Evolutionary conservation across 371 early-diverging fungal species (phyloP).

Genomic region (Synchytrium microbalum): DNA sequence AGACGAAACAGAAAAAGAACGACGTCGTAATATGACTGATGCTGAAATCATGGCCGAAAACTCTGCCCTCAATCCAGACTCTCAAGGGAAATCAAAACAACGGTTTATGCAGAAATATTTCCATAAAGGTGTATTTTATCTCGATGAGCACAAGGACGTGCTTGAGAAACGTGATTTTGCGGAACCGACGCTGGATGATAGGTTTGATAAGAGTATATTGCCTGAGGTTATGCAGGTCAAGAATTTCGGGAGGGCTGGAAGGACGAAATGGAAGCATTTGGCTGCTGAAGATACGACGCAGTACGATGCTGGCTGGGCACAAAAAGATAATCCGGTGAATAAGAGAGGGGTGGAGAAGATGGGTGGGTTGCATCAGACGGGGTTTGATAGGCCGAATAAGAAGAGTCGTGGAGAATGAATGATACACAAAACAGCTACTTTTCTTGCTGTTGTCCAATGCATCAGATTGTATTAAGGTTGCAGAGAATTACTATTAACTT

Average conservation of each 20-base stretch:
- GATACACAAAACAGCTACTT: no score
- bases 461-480: no score
- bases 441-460: no score
- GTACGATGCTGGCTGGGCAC: conserved; percentile 40
- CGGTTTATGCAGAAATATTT: conserved; percentile 74
- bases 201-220: conserved; percentile 49
- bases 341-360: conserved; percentile 24
- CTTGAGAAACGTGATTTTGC: conserved; percentile 61
- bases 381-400: conserved; percentile 29
- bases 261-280: conserved; percentile 84
- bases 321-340: conserved; percentile 31
- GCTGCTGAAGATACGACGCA: conserved; percentile 69
- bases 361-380: conserved; percentile 39
- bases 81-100: conserved; percentile 40
- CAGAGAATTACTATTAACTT: no score
- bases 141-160: conserved; percentile 46
- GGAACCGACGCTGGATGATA: conserved; percentile 69
- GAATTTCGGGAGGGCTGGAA: conserved; percentile 79
- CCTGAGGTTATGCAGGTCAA: conserved; percentile 86
- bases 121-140: conserved; percentile 82
- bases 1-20: conserved; percentile 72
- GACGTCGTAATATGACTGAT: conserved; percentile 73
- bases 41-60: conserved; percentile 41
- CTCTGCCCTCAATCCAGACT: conserved; percentile 57
- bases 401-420: no score